Conservation (phyloP, 2,329 filamentous ascomycete species). For the Fusarium subtropicale region DNA sequence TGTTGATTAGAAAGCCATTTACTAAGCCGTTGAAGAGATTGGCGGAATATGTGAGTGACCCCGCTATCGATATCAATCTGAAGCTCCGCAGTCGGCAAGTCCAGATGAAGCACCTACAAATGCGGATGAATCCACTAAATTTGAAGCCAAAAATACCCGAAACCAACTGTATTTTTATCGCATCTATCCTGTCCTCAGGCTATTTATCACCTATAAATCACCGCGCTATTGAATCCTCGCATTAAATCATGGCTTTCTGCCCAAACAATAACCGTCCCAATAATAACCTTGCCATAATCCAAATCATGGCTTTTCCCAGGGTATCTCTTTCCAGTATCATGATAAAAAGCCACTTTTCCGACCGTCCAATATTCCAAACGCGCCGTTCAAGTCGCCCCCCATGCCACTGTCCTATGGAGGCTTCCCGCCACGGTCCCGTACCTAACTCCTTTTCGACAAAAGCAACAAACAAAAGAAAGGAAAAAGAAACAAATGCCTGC, state of each 20-base stretch:
- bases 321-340: slow-evolving; percentile 21
- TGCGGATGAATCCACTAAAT: background rate
- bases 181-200: background rate
- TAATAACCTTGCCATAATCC: no score
- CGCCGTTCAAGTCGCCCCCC: slow-evolving; percentile 4
- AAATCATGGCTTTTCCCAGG: slow-evolving; percentile 5
- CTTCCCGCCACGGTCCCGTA: background rate
- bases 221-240: background rate
- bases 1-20: slow-evolving; percentile 48
- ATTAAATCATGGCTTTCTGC: background rate
- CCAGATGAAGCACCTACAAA: background rate
- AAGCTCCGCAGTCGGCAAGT: slow-evolving; percentile 15
- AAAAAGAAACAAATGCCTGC: slow-evolving; percentile 2
- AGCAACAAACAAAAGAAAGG: background rate
- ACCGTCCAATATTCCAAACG: slow-evolving; percentile 13
- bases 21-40: slow-evolving; percentile 44
- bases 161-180: background rate
- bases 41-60: slow-evolving; percentile 24
- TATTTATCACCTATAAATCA: background rate
- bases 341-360: slow-evolving; percentile 28
- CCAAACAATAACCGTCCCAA: background rate
- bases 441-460: background rate
- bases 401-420: slow-evolving; percentile 6
- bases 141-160: background rate
- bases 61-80: slow-evolving; percentile 35